Base-by-base conservation (phyloP, 352 stramenopile genomes). In the Phytophthora tubulina region DNA sequence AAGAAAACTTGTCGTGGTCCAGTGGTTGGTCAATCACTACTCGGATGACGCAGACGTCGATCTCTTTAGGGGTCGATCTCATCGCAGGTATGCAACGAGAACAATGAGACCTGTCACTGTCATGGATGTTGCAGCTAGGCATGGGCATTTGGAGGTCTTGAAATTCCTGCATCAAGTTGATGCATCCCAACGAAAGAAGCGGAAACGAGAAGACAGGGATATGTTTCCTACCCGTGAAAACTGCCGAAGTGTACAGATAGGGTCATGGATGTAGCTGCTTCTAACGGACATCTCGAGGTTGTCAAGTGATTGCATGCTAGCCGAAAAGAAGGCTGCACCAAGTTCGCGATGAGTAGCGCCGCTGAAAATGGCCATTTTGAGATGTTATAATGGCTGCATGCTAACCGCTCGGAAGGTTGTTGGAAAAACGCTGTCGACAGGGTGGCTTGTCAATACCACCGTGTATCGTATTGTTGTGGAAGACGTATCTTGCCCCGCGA, bases 141-240 rank as follows among this genome's bases (percentile, higher is more conserved):
- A 56, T n/a, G 49, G 49, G 6, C 32, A 42, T 11, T 17, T 56
- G 6, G 49, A 56, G 8, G 33, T 56, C 11, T 32, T 56, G 11
- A 56, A 56, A 31, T 4, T 56, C 2, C 33, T 56, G 49, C 49
- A 56, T 56, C 13, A 31, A 30, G 6, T 38, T 30, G 49, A 44
- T 44, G 33, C 13, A 56, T 3, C 15, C 15, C 49, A 56, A 56
- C 49, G 49, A 4, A 56, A 44, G 9, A 56, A 56, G 14, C 49
- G 32, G 3, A 56, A 56, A 56, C 31, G 32, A 30, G 32, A 27
- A 8, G 31, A 56, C 0, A 15, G 31, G 0, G 8, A 14, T 4
- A 42, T 7, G 32, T 56, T 27, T 39, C 15, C 3, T 8, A 42
- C 10, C 15, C 31, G 9, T 27, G 9, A 56, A 31, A 39, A 7